Evolutionary conservation across 768 basidiomycete genomes (phyloP), one percentile per base, ranked within the genome.

Genomic region (Lactarius psammicola): DNA sequence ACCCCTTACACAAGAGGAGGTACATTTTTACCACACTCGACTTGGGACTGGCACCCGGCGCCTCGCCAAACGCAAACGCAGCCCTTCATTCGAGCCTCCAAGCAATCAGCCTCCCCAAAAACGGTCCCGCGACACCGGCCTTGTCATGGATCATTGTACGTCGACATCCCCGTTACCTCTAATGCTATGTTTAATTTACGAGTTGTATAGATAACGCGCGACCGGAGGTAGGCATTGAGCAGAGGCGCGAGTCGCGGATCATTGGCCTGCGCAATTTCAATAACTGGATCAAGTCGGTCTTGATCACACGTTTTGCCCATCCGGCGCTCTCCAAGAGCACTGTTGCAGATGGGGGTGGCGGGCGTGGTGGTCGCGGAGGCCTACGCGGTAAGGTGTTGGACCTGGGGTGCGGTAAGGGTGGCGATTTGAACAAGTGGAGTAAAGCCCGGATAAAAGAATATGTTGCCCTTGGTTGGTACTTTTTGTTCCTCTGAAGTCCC

Each of bases 401-500:
- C 77, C 85, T 99, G 77, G 97, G 96, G 6, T 98, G 96, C 73
- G 97, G 97, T n/a, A 99, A 98, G 76, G 97, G 97, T 13, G 97
- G 97, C 5, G 97, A 99, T 77, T 81, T 98, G 71, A 90, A 85
- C 46, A 99, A 99, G 77, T 99, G 97, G 97, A 80, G 82, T 56
- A 94, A 93, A 76, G 94, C 95, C 18, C 84, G 83, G 56, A 87
- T 95, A 38, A 82, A 75, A 68, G 91, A 94, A 70, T 83, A 94
- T 60, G 80, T 94, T 46, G 94, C 89, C 34, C 82, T 95, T 49
- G 95, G 95, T 94, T 63, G 62, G 82, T 76, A 56, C 75, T 70
- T 31, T 56, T 40, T 44, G 23, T 40, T 54, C 40, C 49, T 44
- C 13, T 59, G 56, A 26, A 7, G 33, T 54, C 23, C 15, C 49